These are phyloP conservation scores for Aureobasidium sp. DNA, from an alignment of 2,329 filamentous ascomycete species.

Conservation along the genomic window DNA sequence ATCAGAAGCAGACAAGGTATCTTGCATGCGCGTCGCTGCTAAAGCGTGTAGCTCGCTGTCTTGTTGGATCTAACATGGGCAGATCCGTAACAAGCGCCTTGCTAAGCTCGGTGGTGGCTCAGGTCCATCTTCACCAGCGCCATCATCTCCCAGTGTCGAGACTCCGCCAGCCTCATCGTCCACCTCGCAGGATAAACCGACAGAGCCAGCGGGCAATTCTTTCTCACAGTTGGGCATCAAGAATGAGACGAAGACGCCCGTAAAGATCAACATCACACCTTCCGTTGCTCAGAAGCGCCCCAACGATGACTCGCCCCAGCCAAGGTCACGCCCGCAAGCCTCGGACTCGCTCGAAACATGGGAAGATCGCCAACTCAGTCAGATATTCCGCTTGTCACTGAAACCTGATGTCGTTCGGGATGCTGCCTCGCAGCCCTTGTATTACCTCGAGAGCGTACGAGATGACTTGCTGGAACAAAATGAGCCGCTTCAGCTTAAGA, in stretches of 20 bases:
- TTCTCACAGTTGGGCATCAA: slow-evolving; percentile 25
- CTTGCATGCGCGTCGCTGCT: background rate
- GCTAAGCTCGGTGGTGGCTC: slow-evolving; percentile 49
- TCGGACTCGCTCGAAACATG: slow-evolving; percentile 48
- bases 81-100: slow-evolving; percentile 61
- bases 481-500: slow-evolving; percentile 39
- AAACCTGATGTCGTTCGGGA: slow-evolving; percentile 42
- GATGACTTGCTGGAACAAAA: slow-evolving; percentile 47
- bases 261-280: slow-evolving; percentile 25
- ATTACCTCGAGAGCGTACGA: slow-evolving; percentile 42
- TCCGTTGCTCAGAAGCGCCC: slow-evolving; percentile 24
- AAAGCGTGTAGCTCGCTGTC: background rate
- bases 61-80: slow-evolving; percentile 11
- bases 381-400: slow-evolving; percentile 50
- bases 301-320: slow-evolving; percentile 26
- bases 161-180: slow-evolving; percentile 1
- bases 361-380: slow-evolving; percentile 49
- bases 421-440: slow-evolving; percentile 43
- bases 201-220: slow-evolving; percentile 15
- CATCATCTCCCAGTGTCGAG: slow-evolving; percentile 12
- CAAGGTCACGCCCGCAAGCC: slow-evolving; percentile 23
- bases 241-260: slow-evolving; percentile 23
- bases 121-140: slow-evolving; percentile 15
- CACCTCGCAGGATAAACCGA: slow-evolving; percentile 10
- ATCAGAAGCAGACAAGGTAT: slow-evolving; percentile 41